Conservation (phyloP, 2,329 filamentous ascomycete genomes). For the Penicillium polonicum region DNA sequence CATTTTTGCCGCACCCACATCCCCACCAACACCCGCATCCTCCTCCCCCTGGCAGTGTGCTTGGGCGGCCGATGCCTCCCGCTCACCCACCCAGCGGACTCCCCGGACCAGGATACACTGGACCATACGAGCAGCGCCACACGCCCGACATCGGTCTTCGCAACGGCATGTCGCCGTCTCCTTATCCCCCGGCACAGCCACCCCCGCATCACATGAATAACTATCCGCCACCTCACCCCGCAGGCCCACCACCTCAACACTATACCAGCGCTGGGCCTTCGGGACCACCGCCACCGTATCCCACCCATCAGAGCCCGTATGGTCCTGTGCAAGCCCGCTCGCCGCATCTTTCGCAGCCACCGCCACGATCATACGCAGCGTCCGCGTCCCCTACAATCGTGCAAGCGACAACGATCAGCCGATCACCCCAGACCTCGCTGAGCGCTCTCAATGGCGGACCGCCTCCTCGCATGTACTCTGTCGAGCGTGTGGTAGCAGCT, state of each 20-base stretch:
- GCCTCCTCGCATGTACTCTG: slow-evolving; percentile 38
- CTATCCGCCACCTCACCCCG: slow-evolving; percentile 38
- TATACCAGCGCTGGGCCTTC: slow-evolving; percentile 35
- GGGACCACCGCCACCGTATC: slow-evolving; percentile 38
- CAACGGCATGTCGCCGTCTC: slow-evolving; percentile 37
- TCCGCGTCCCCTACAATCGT: slow-evolving; percentile 40
- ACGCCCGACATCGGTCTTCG: slow-evolving; percentile 33
- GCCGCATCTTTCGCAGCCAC: slow-evolving; percentile 35
- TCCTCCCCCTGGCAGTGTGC: slow-evolving; percentile 20
- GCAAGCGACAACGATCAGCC: slow-evolving; percentile 38
- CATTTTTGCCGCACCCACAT: slow-evolving; percentile 33
- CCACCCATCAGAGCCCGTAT: slow-evolving; percentile 41
- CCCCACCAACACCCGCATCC: slow-evolving; percentile 25
- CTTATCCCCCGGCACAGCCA: slow-evolving; percentile 43
- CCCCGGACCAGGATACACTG: slow-evolving; percentile 31
- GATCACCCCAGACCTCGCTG: slow-evolving; percentile 40
- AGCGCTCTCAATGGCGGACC: slow-evolving; percentile 38
- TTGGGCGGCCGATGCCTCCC: slow-evolving; percentile 32
- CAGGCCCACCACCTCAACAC: slow-evolving; percentile 31
- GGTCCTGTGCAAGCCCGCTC: slow-evolving; percentile 36
- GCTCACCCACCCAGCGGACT: slow-evolving; percentile 28
- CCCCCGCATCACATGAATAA: slow-evolving; percentile 55
- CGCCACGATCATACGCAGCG: slow-evolving; percentile 36
- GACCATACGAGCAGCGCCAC: slow-evolving; percentile 39
- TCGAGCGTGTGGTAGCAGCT: slow-evolving; percentile 37